Conservation (phyloP, 495 filamentous ascomycete species). For the Penicillium herquei region DNA sequence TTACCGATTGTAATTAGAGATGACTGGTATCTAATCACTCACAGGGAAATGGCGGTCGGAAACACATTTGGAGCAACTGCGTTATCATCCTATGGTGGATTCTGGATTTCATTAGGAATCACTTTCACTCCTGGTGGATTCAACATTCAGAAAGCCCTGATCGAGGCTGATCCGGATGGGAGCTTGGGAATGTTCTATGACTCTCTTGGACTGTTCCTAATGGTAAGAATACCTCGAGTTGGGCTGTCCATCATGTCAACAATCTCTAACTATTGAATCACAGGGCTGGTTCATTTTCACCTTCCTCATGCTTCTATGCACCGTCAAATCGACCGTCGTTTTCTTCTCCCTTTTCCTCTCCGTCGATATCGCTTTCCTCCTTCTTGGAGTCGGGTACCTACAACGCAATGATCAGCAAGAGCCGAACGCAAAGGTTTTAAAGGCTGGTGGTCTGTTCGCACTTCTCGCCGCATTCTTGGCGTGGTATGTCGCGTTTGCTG, state of each 20-base stretch:
- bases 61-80: slow-evolving; percentile 97
- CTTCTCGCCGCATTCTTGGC: slow-evolving; percentile 79
- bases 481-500: slow-evolving; percentile 90
- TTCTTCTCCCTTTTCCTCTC: slow-evolving; percentile 90
- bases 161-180: slow-evolving; percentile 39
- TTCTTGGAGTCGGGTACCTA: slow-evolving; percentile 69
- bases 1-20: not conserved
- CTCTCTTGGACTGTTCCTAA: slow-evolving; percentile 74
- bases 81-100: slow-evolving; percentile 88
- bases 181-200: slow-evolving; percentile 52
- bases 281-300: slow-evolving; percentile 93
- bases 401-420: slow-evolving; percentile 33
- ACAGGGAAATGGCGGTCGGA: slow-evolving; percentile 90
- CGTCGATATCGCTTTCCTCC: slow-evolving; percentile 80
- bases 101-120: slow-evolving; percentile 88
- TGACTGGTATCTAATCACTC: not conserved
- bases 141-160: slow-evolving; percentile 46
- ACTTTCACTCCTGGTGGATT: slow-evolving; percentile 75
- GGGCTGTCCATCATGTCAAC: not conserved
- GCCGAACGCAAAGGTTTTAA: slow-evolving; percentile 51
- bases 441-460: slow-evolving; percentile 78
- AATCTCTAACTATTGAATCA: slow-evolving; percentile 33
- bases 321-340: slow-evolving; percentile 82
- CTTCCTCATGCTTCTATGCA: slow-evolving; percentile 72
- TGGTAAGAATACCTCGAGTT: slow-evolving; percentile 43